phyloP scores from a whole-genome alignment of 1,284 basidiomycete species.

The Hymenochaete sp. region DNA sequence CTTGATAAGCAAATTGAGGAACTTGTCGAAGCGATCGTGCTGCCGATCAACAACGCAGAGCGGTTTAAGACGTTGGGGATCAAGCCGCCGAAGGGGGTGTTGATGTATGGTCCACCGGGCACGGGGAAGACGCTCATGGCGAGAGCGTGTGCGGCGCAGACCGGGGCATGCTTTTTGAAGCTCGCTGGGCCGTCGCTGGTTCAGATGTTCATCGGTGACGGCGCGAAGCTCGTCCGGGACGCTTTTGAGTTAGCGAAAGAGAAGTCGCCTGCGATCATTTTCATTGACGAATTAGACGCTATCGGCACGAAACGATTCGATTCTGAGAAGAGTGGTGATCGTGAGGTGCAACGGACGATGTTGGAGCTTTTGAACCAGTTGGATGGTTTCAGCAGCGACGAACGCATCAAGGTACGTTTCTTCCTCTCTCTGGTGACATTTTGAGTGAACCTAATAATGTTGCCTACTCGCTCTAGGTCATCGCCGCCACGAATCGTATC shows the following conservation, averaged over 20 bases:
- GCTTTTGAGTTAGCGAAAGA: constrained; percentile 73
- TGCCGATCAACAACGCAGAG: constrained; percentile 76
- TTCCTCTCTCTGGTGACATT: constrained; percentile 7
- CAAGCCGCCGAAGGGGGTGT: constrained; percentile 67
- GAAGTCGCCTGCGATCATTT: constrained; percentile 73
- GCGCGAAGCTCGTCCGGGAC: constrained; percentile 72
- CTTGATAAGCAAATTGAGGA: constrained; percentile 80
- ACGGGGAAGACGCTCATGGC: constrained; percentile 76
- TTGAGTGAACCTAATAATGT: constrained; percentile 9
- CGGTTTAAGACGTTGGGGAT: constrained; percentile 80
- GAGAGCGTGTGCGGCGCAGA: constrained; percentile 72
- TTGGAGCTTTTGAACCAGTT: constrained; percentile 73
- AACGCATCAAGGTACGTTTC: constrained; percentile 80
- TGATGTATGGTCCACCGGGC: constrained; percentile 77
- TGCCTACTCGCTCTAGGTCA: constrained; percentile 56
- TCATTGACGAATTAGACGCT: constrained; percentile 76
- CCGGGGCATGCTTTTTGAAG: constrained; percentile 76
- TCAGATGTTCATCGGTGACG: constrained; percentile 81
- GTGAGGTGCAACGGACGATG: constrained; percentile 78
- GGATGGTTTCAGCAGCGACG: constrained; percentile 79
- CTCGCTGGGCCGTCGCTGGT: constrained; percentile 72
- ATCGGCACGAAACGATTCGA: constrained; percentile 79
- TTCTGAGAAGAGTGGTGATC: constrained; percentile 69
- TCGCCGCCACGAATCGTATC: constrained; percentile 97
- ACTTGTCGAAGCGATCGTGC: constrained; percentile 70